Percentiles rank a stretch among this genome's conserved stretches.
Evolutionary conservation across 75 land plant species (phyloP).

Genomic region (Selaginella tamariscina): DNA sequence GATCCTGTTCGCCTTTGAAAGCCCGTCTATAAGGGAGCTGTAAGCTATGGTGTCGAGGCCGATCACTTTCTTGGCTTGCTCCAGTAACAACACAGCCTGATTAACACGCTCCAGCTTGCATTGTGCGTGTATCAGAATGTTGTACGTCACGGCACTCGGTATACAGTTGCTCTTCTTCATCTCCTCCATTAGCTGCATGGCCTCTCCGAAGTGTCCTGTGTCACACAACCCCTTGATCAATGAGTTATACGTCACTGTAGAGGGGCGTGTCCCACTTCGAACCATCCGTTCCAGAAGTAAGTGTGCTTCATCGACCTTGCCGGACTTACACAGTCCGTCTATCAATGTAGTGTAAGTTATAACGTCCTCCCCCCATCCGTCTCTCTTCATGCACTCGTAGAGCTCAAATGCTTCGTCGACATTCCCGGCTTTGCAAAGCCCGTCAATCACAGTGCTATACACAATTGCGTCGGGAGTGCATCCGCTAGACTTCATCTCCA

Average conservation of each 20-base stretch:
- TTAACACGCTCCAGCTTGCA: background rate
- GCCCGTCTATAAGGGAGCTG: constrained; percentile 2
- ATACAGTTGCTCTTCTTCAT: background rate
- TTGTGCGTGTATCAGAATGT: background rate
- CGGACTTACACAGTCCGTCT: constrained; percentile 18
- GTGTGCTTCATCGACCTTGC: constrained; percentile 20
- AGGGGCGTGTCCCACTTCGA: constrained; percentile 11
- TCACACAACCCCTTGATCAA: constrained; percentile 1
- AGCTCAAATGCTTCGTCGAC: constrained; percentile 22
- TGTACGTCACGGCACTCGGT: constrained; percentile 4
- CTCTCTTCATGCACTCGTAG: constrained; percentile 28
- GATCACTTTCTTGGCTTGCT: background rate
- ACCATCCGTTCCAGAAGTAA: constrained; percentile 23
- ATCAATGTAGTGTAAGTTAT: constrained; percentile 33
- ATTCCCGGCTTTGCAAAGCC: constrained; percentile 35
- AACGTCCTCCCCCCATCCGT: constrained; percentile 34
- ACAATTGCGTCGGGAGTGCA: constrained; percentile 34
- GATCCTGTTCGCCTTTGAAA: background rate
- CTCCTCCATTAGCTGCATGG: background rate
- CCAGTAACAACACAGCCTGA: background rate
- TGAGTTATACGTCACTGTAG: background rate
- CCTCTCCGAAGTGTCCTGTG: background rate
- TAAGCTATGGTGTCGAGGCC: background rate
- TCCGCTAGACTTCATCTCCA: constrained; percentile 40
- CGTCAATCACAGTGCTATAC: constrained; percentile 31